These are phyloP conservation scores for Yarrowia porcina DNA, from an alignment of 805 yeast genomes.

Conservation along the genomic window DNA sequence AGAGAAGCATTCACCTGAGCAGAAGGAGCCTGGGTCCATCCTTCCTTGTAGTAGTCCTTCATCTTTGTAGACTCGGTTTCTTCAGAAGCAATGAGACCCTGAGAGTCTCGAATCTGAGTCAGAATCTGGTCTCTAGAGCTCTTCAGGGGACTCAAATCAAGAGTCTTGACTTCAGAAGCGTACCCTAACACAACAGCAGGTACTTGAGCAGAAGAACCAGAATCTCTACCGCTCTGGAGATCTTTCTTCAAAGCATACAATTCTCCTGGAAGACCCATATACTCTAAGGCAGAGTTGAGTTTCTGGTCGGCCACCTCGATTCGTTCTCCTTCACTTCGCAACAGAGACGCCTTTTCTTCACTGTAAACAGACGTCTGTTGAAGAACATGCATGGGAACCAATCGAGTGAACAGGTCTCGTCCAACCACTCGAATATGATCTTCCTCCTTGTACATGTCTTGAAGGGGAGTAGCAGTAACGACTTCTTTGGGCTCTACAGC, in stretches of 20 bases:
- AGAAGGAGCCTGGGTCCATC: constrained; percentile 44
- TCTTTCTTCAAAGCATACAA: constrained; percentile 35
- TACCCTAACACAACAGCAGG: constrained; percentile 9
- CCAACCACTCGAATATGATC: constrained; percentile 49
- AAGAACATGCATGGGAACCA: constrained; percentile 82
- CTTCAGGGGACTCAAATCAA: constrained; percentile 37
- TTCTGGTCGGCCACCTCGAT: constrained; percentile 78
- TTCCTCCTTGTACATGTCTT: constrained; percentile 40
- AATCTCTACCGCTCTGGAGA: neutral
- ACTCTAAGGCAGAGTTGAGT: constrained; percentile 73
- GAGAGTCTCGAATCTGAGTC: constrained; percentile 36
- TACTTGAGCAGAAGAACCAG: constrained; percentile 1
- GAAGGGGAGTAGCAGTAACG: constrained; percentile 54
- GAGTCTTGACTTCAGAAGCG: constrained; percentile 37
- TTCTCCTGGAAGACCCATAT: constrained; percentile 68
- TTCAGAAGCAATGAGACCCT: constrained; percentile 36
- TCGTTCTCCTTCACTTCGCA: constrained; percentile 70
- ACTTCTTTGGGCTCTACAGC: constrained; percentile 69
- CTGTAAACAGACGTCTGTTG: constrained; percentile 84
- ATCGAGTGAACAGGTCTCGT: constrained; percentile 65
- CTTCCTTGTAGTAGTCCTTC: constrained; percentile 40
- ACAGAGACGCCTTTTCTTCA: constrained; percentile 76
- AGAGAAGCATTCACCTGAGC: constrained; percentile 35
- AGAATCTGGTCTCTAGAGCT: constrained; percentile 32
- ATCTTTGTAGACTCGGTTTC: constrained; percentile 39